Base-by-base conservation (phyloP, 441 rosid species). In the Populus hybrid region DNA sequence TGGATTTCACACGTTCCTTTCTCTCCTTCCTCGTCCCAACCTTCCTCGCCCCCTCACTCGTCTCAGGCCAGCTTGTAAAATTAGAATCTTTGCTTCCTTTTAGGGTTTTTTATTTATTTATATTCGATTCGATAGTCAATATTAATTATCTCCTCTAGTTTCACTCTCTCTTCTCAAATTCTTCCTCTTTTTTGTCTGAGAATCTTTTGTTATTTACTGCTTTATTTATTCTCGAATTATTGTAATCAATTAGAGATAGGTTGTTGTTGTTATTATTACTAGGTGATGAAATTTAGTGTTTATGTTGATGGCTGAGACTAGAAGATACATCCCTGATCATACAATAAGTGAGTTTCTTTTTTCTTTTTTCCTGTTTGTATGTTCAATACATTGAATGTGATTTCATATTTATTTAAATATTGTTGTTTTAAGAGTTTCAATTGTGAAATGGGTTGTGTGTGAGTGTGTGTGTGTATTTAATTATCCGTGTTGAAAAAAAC, bases 231-330 rank as follows among this genome's bases (percentile, higher is more conserved):
- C 57, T 46, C 57, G 20, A 46, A 46, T 14, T 46, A 12, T 64
- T 64, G 28, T 64, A 64, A n/a, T 64, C 21, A n/a, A 18, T 23
- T 23, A 21, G 28, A 64, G 30, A n/a, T n/a, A n/a, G 24, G 67
- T n/a, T 9, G 14, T 3, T 64, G 28, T 64, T 21, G 5, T 23
- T 8, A 0, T 64, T 64, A 3, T 26, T 38, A 72, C 32, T 72
- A 14, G 72, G 30, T n/a, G 40, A 67, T 75, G 78, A 75, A 42
- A 42, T 35, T 3, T 36, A 38, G 82, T 82, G 63, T 75, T 77
- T 59, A 77, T 40, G 59, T 4, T 42, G 67, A 88, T 90, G 93
- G 86, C 88, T 77, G 90, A 90, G 16, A 72, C 75, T 61, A 84
- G 87, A 82, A 79, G 85, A 83, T 74, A 81, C 73, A 42, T 82